Percentiles rank a stretch among this genome's conserved stretches.
These are phyloP conservation scores for Rhizomucor miehei DNA, from an alignment of 371 early-diverging fungal genomes.

Conservation along the genomic window DNA sequence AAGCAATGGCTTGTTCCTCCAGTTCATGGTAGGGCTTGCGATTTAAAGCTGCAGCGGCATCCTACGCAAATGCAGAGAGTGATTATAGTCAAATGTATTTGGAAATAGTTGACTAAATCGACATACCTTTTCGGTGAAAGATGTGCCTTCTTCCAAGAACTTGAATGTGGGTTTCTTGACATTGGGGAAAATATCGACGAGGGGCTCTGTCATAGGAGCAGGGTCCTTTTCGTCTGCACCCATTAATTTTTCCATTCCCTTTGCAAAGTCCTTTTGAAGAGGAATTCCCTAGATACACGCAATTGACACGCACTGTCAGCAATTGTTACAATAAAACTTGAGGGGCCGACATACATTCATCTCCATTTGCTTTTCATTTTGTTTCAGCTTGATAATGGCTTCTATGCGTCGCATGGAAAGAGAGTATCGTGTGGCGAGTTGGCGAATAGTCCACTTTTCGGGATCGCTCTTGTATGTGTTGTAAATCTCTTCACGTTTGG, in stretches of 20 bases:
- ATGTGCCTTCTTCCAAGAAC: slow-evolving; percentile 73
- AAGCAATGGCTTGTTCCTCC: slow-evolving; percentile 41
- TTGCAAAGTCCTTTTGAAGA: slow-evolving; percentile 61
- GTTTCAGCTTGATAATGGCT: slow-evolving; percentile 88
- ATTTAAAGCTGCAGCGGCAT: slow-evolving; percentile 79
- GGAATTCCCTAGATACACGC: slow-evolving; percentile 38
- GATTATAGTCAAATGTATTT: no score
- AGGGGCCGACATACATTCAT: slow-evolving; percentile 48
- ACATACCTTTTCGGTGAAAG: slow-evolving; percentile 59
- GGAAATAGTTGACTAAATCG: background rate
- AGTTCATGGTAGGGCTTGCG: slow-evolving; percentile 73
- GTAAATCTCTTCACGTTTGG: slow-evolving; percentile 72
- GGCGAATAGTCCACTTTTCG: slow-evolving; percentile 64
- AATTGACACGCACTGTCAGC: no score
- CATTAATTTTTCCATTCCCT: slow-evolving; percentile 86
- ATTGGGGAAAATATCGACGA: slow-evolving; percentile 59
- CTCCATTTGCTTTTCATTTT: slow-evolving; percentile 68
- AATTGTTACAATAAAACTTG: no score
- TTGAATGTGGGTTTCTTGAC: slow-evolving; percentile 78
- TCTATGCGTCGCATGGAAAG: slow-evolving; percentile 85
- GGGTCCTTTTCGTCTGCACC: slow-evolving; percentile 46
- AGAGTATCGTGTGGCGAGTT: slow-evolving; percentile 69
- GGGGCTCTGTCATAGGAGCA: slow-evolving; percentile 51
- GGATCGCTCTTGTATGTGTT: slow-evolving; percentile 59
- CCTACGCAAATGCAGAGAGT: slow-evolving; percentile 27